A percentile compares a stretch with the other conserved stretches of the same genome.
These are phyloP conservation scores for Talaromyces stipitatus DNA, from an alignment of 495 filamentous ascomycete species.

Conservation along the genomic window DNA sequence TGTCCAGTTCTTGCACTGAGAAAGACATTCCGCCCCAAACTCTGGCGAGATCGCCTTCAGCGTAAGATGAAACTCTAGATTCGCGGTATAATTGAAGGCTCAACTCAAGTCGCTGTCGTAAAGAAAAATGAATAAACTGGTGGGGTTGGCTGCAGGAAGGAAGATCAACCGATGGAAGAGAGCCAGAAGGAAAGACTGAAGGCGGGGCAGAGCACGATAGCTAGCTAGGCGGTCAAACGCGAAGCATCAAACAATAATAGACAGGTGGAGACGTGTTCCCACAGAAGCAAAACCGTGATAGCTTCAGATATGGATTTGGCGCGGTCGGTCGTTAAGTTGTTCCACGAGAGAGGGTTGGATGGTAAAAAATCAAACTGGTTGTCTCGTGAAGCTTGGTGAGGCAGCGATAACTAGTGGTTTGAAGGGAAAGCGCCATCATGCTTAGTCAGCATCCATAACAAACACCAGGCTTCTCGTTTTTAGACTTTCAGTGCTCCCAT, in stretches of 20 bases:
- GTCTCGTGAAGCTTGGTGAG: background rate
- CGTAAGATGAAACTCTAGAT: background rate
- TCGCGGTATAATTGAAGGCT: background rate
- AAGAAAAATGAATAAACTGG: background rate
- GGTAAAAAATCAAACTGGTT: background rate
- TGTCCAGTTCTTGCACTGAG: conserved; percentile 87
- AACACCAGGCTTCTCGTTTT: background rate
- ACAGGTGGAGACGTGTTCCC: background rate
- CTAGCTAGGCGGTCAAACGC: conserved; percentile 7
- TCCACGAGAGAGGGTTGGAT: background rate
- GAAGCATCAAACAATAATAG: background rate
- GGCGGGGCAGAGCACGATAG: conserved; percentile 3
- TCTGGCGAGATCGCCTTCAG: conserved; percentile 18
- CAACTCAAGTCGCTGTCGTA: background rate
- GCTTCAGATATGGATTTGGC: background rate
- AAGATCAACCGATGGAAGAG: conserved; percentile 4
- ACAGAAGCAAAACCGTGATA: background rate
- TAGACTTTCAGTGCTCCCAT: background rate
- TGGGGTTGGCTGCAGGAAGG: conserved; percentile 5
- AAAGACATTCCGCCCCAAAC: conserved; percentile 49
- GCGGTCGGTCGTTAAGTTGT: background rate
- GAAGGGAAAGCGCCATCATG: conserved; percentile 2
- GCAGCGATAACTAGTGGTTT: background rate
- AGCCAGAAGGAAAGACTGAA: background rate
- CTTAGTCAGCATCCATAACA: conserved; percentile 6